phyloP scores from a whole-genome alignment of 2,329 filamentous ascomycete species.

The Microdochium paspali region DNA sequence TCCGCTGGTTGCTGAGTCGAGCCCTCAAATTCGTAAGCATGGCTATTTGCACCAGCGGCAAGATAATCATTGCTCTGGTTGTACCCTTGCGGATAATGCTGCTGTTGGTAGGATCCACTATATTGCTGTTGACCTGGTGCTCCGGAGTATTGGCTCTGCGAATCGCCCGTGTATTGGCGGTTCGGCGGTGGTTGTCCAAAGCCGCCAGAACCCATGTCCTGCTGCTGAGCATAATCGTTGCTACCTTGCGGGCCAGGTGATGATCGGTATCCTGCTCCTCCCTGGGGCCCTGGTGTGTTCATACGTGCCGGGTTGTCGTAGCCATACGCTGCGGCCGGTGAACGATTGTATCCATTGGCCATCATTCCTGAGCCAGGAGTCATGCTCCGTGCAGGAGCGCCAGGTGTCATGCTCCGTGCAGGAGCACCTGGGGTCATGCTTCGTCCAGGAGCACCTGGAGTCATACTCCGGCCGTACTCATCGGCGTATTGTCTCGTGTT shows the following conservation, averaged over 20 bases:
- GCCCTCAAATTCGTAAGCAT: background rate
- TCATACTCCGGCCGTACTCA: conserved; percentile 13
- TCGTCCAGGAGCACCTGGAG: too few species aligned
- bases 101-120: background rate
- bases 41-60: background rate
- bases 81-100: background rate
- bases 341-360: background rate
- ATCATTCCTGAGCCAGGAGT: conserved; percentile 1
- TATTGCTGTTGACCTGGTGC: conserved; percentile 15
- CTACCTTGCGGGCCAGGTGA: background rate
- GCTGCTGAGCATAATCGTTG: conserved; percentile 4
- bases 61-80: background rate
- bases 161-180: conserved; percentile 27
- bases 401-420: too few species aligned
- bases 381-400: conserved; percentile 8
- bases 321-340: background rate
- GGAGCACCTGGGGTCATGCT: too few species aligned
- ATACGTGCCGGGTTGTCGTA: background rate
- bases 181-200: conserved; percentile 22
- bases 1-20: background rate
- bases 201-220: conserved; percentile 10
- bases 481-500: conserved; percentile 17
- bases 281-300: background rate
- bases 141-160: conserved; percentile 22
- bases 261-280: background rate